phyloP scores from a whole-genome alignment of 2,329 filamentous ascomycete genomes.

The Fonsecaea pugnacius region DNA sequence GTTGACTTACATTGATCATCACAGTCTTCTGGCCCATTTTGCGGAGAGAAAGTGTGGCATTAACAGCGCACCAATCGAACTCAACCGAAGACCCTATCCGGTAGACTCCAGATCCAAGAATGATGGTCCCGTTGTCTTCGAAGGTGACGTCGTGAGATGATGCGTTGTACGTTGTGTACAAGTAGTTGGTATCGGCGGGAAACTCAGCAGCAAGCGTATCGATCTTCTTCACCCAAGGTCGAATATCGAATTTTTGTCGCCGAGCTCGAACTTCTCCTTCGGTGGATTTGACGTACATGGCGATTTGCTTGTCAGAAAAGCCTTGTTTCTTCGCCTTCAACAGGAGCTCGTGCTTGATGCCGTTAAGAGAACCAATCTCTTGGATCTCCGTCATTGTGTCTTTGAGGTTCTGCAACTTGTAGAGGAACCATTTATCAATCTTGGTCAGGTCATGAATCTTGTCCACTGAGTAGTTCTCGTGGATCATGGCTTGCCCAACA shows the following conservation, averaged over 20 bases:
- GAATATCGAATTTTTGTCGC: conserved; percentile 84
- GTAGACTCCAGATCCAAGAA: conserved; percentile 94
- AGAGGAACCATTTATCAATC: conserved; percentile 99
- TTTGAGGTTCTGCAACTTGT: conserved; percentile 98
- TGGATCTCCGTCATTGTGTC: conserved; percentile 86
- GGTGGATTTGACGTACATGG: conserved; percentile 77
- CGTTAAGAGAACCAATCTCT: conserved; percentile 78
- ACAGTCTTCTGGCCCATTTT: conserved; percentile 94
- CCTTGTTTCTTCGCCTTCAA: conserved; percentile 95
- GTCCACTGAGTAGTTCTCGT: conserved; percentile 94
- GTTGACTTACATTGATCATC: conserved; percentile 78
- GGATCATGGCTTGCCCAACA: conserved; percentile 95
- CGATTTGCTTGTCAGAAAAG: conserved; percentile 96
- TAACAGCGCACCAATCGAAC: conserved; percentile 98
- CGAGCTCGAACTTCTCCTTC: conserved; percentile 88
- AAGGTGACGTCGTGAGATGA: conserved; percentile 91
- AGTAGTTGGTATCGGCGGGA: conserved; percentile 91
- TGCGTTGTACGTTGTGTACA: conserved; percentile 98
- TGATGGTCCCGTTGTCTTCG: conserved; percentile 85
- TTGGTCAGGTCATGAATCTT: conserved; percentile 91
- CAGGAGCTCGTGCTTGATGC: conserved; percentile 84
- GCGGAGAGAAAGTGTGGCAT: conserved; percentile 79
- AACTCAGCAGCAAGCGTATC: conserved; percentile 97
- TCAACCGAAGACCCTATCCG: conserved; percentile 96
- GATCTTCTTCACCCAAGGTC: conserved; percentile 97